Evolutionary conservation across 1,284 basidiomycete species (phyloP).

Genomic region (Psilocybe mexicana): DNA sequence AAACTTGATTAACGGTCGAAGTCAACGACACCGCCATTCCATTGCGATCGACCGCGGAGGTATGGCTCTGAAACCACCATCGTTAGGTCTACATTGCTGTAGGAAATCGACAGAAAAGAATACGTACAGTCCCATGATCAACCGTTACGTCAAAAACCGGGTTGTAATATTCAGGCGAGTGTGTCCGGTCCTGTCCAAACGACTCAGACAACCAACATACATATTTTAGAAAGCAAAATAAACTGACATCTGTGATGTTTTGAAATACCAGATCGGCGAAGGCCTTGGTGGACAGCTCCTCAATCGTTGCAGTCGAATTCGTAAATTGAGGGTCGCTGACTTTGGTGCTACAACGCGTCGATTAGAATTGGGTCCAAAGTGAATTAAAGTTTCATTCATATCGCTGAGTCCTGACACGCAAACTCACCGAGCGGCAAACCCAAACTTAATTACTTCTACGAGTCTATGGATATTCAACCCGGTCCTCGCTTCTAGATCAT

Average conservation of each 20-base stretch:
- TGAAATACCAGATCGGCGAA: conserved; percentile 63
- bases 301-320: conserved; percentile 56
- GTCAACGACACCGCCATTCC: conserved; percentile 88
- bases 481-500: conserved; percentile 51
- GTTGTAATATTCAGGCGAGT: conserved; percentile 80
- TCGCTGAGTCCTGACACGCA: background rate
- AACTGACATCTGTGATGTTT: conserved; percentile 80
- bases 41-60: conserved; percentile 77
- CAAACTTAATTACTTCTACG: conserved; percentile 80
- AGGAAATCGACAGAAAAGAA: background rate
- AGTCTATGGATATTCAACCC: conserved; percentile 68
- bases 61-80: conserved; percentile 63
- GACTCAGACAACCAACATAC: background rate
- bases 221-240: background rate
- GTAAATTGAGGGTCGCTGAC: conserved; percentile 76
- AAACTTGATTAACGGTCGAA: conserved; percentile 84
- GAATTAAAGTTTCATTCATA: background rate
- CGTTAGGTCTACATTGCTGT: background rate
- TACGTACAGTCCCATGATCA: conserved; percentile 85
- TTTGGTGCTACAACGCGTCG: conserved; percentile 55
- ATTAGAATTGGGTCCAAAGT: background rate
- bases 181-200: conserved; percentile 67
- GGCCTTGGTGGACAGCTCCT: conserved; percentile 69
- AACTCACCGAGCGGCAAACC: conserved; percentile 70
- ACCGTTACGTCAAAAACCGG: conserved; percentile 75